Evolutionary conservation across 176 grass and related monocot species (phyloP).

Genomic region (Neostapfia colusana): DNA sequence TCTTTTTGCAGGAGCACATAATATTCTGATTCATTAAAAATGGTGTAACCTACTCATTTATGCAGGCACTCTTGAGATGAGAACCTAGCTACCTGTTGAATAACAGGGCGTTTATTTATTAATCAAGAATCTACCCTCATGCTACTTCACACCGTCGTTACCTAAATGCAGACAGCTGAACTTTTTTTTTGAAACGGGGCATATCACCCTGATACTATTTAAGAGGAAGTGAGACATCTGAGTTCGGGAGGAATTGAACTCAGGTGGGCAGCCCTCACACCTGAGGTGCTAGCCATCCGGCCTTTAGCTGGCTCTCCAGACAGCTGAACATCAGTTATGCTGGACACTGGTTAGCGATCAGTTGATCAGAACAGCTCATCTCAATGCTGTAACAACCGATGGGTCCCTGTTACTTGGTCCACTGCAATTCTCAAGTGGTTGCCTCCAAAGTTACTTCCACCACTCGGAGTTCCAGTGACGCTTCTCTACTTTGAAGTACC

Average conservation of each 20-base stretch:
- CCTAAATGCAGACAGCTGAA: constrained; percentile 27
- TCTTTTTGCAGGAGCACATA: constrained; percentile 10
- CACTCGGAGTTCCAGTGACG: constrained; percentile 21
- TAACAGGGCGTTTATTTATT: constrained; percentile 30
- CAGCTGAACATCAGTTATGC: constrained; percentile 34
- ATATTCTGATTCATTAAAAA: constrained; percentile 17
- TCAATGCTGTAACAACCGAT: constrained; percentile 19
- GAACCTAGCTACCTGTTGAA: constrained; percentile 5
- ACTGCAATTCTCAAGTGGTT: constrained; percentile 31
- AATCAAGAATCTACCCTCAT: constrained; percentile 29
- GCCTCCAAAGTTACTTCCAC: constrained; percentile 33
- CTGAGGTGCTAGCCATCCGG: too few species aligned
- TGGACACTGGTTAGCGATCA: constrained; percentile 32
- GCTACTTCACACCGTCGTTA: constrained; percentile 14
- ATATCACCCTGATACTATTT: too few species aligned
- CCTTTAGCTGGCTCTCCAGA: too few species aligned
- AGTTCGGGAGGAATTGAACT: too few species aligned
- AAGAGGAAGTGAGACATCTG: too few species aligned
- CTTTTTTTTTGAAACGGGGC: too few species aligned
- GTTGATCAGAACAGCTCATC: constrained; percentile 30
- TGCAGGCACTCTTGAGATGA: constrained; percentile 6
- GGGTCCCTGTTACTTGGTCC: constrained; percentile 17
- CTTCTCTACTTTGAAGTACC: constrained; percentile 34
- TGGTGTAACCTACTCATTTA: constrained; percentile 16
- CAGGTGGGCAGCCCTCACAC: too few species aligned